Base-by-base conservation (phyloP, 2,329 filamentous ascomycete genomes). In the Monosporascus cannonballus region DNA sequence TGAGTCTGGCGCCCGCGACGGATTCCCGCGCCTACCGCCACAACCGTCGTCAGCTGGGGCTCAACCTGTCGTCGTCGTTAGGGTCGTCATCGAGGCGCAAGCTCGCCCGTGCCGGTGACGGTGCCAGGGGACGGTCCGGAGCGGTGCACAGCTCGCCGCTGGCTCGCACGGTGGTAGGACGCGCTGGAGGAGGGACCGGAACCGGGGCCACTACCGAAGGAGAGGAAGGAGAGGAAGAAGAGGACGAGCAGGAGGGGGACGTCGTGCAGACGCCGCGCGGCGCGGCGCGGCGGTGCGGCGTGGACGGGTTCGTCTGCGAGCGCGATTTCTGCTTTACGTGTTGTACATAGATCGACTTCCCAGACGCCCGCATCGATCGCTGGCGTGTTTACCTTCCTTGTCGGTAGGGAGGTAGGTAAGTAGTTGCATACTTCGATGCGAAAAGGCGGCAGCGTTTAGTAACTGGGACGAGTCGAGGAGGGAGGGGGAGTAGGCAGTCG, bases 271-370 rank as follows among this genome's bases (percentile, higher is more conserved):
- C 78, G 9, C 78, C 79, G 0, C 73, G 78, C 2, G 79, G 79
- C 1, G 74, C 75, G 15, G 58, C 72, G 58, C 70, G 77, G 49
- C 70, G 70, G 15, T 85, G 83, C 54, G 82, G 82, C 3, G 68
- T 78, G 56, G 73, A 76, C 57, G 81, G 78, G 14, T 84, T 78
- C 62, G 69, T 67, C 17, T 85, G 82, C 55, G 75, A 75, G 3
- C 71, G 77, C 51, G 76, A 80, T 55, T 85, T 84, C 67, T 85
- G 83, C 66, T 83, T 86, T 59, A 73, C 71, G 9, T 85, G 82
- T 60, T 68, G 64, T 49, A 60, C 54, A 47, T 80, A 53, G 24
- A 42, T 9, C 14, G 39, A 18, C 6, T 17, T 9, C 17, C 6
- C 38, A 17, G 17, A 4, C 6, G 4, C 17, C 18, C 17, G 9